Evolutionary conservation across 805 yeast species (phyloP), one percentile per base, ranked within the genome.

Genomic region (Candida argentea): DNA sequence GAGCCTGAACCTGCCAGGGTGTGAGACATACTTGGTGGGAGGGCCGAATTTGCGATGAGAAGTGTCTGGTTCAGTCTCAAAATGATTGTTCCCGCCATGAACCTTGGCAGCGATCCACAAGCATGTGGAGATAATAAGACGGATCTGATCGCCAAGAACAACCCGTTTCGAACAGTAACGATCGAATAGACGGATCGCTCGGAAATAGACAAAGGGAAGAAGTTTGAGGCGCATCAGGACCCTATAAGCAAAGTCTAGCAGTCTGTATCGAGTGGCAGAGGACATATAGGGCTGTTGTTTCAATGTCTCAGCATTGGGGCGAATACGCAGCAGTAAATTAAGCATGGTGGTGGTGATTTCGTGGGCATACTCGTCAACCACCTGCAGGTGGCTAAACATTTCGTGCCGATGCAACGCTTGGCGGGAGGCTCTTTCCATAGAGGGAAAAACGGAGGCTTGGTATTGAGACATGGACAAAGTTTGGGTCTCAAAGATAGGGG

Each of bases 61-160:
- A 14, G 46, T 27, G 33, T 54, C 53, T 25, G 30, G 39, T 28
- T 52, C 58, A 46, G 72, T 72, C 30, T 72, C 67, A 39, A 74
- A 71, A 51, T 76, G 84, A 39, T 73, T 73, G 50, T 78, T 76
- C 21, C 84, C 84, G 27, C 84, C 84, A 43, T 70, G 71, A n/a
- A 76, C 66, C 51, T 89, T 89, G 15, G 95, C 77, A 2, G 95
- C 84, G 18, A 89, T 69, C 96, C 97, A 89, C 20, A 89, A 59
- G 35, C 95, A 84, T 4, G 95, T 84, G 35, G 94, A 81, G 18
- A 93, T 85, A 7, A 89, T 89, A 30, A 89, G 65, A 53, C 87
- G 95, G 36, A 84, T 76, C 55, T 87, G 97, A 33, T 82, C 87
- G 39, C 77, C 72, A 37, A 81, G 67, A 1, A 87, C 91, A 5